phyloP scores from a whole-genome alignment of 1,284 basidiomycete genomes.

The Coniferiporia sulphurascens region DNA sequence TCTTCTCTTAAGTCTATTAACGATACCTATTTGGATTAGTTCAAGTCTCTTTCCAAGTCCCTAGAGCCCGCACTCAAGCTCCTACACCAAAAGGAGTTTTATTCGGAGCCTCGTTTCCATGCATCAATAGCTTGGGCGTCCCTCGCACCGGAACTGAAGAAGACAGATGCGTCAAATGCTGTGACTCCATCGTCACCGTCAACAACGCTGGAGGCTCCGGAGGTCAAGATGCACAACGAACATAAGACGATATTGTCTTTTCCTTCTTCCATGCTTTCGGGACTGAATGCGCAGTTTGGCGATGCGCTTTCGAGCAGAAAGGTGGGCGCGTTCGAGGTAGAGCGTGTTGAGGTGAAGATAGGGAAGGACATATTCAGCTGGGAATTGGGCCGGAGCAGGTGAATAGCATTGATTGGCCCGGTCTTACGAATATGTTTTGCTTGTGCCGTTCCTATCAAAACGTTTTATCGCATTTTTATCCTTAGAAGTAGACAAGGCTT shows the following conservation, averaged over 20 bases:
- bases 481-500: too few species aligned
- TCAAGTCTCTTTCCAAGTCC: constrained; percentile 45
- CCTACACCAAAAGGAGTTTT: constrained; percentile 70
- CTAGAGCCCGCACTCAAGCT: constrained; percentile 48
- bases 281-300: constrained; percentile 19
- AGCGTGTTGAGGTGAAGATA: constrained; percentile 22
- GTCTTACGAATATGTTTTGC: background rate
- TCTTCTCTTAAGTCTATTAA: constrained; percentile 6
- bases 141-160: constrained; percentile 28
- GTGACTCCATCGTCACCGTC: background rate
- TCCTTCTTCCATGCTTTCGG: constrained; percentile 14
- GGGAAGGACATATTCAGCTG: constrained; percentile 21
- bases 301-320: constrained; percentile 14
- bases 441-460: too few species aligned
- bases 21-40: constrained; percentile 33
- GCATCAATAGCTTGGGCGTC: constrained; percentile 79
- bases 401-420: background rate
- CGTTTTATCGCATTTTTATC: too few species aligned
- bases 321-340: constrained; percentile 21
- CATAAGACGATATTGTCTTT: constrained; percentile 18
- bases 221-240: background rate
- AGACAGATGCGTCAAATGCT: background rate
- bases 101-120: constrained; percentile 71
- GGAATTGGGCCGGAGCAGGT: background rate
- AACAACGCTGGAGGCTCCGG: background rate